Conservation (phyloP, 2,329 filamentous ascomycete genomes). For the Calcarisporium arbuscula region DNA sequence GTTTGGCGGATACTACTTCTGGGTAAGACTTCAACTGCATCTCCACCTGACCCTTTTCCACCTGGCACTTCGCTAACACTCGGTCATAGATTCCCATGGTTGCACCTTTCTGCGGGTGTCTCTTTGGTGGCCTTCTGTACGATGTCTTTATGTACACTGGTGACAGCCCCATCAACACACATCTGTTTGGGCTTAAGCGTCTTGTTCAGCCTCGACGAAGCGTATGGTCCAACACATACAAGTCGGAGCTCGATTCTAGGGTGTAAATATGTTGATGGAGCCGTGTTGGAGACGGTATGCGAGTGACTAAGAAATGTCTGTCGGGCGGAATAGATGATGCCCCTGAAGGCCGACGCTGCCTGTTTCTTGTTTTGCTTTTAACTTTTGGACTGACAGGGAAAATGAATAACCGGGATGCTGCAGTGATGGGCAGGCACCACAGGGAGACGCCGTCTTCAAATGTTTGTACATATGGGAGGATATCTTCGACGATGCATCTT, state of each 20-base stretch:
- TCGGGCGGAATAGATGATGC: no score
- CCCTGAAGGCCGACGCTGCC: no score
- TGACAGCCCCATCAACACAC: conserved; percentile 63
- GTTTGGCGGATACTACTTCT: conserved; percentile 65
- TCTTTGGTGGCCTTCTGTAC: conserved; percentile 60
- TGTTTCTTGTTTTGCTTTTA: no score
- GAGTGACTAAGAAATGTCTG: no score
- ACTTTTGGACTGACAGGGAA: no score
- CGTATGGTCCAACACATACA: conserved; percentile 31
- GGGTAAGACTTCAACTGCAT: conserved; percentile 39
- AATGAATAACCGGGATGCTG: no score
- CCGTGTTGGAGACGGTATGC: no score
- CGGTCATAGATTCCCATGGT: conserved; percentile 61
- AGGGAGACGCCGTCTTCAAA: no score
- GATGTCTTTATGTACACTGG: conserved; percentile 65
- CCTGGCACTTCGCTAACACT: conserved; percentile 4
- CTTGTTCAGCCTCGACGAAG: conserved; percentile 29
- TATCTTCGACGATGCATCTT: no score
- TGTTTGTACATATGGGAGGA: no score
- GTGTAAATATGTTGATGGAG: no score
- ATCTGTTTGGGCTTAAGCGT: conserved; percentile 55
- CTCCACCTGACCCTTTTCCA: not conserved
- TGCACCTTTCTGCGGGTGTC: conserved; percentile 58
- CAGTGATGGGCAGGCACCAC: no score
- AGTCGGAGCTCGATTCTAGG: conserved; percentile 13